phyloP scores from a whole-genome alignment of 1,284 basidiomycete genomes.

The Cystobasidium pallidum region DNA sequence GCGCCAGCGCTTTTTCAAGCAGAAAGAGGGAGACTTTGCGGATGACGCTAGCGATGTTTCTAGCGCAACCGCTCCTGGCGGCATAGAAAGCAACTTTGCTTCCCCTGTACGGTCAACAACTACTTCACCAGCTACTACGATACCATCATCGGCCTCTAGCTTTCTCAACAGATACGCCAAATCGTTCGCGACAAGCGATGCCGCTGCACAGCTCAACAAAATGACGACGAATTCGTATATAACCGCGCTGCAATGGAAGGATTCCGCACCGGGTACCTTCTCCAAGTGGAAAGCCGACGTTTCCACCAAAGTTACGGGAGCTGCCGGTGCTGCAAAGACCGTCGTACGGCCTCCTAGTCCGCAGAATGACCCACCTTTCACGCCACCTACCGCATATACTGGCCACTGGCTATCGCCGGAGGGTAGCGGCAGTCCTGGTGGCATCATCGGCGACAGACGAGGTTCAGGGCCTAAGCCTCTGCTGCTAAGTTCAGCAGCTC shows the following conservation, averaged over 20 bases:
- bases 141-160: slow-evolving; percentile 35
- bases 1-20: slow-evolving; percentile 32
- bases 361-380: slow-evolving; percentile 40
- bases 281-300: slow-evolving; percentile 29
- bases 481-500: slow-evolving; percentile 29
- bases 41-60: slow-evolving; percentile 40
- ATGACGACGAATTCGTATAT: slow-evolving; percentile 43
- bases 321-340: slow-evolving; percentile 40
- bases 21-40: slow-evolving; percentile 25
- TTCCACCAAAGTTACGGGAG: slow-evolving; percentile 19
- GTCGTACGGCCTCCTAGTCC: slow-evolving; percentile 36
- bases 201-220: slow-evolving; percentile 38
- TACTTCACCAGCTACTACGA: slow-evolving; percentile 22
- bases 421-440: neutral
- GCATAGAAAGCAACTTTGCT: slow-evolving; percentile 9
- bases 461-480: slow-evolving; percentile 40
- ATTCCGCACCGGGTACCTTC: slow-evolving; percentile 29
- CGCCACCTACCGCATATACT: slow-evolving; percentile 31
- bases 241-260: slow-evolving; percentile 28
- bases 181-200: slow-evolving; percentile 23
- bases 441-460: slow-evolving; percentile 24
- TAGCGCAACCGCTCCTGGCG: slow-evolving; percentile 22
- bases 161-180: slow-evolving; percentile 39
- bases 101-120: slow-evolving; percentile 15
- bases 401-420: slow-evolving; percentile 37